Percentiles rank a stretch among this genome's conserved stretches.
Evolutionary conservation across 768 basidiomycete species (phyloP).

Genomic region (Cubamyces lactineus): DNA sequence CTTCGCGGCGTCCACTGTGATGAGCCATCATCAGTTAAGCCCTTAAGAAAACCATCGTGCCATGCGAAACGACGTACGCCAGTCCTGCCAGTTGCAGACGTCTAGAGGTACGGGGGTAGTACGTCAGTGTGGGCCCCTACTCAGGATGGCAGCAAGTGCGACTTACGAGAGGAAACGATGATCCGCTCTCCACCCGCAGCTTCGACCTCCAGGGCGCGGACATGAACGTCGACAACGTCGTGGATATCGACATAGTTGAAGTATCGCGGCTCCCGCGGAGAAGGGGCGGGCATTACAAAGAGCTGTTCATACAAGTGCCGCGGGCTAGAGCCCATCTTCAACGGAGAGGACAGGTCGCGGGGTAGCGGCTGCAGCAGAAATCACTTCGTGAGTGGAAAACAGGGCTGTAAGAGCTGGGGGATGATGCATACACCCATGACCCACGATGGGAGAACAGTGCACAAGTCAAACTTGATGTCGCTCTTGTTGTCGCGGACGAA

Average conservation of each 20-base stretch:
- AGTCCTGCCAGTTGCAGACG: constrained; percentile 24
- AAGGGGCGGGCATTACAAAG: background rate
- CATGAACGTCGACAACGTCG: constrained; percentile 36
- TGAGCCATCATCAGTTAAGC: background rate
- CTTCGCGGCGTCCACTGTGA: constrained; percentile 20
- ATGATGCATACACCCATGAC: constrained; percentile 10
- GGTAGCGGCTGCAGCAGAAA: background rate
- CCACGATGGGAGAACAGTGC: constrained; percentile 51
- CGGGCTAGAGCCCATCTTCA: background rate
- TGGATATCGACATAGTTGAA: constrained; percentile 39
- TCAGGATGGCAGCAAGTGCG: background rate
- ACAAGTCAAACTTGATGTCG: constrained; percentile 33
- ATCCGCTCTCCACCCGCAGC: constrained; percentile 44
- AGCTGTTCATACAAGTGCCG: background rate
- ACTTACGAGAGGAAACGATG: constrained; percentile 37
- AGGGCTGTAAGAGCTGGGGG: background rate
- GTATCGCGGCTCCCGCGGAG: background rate
- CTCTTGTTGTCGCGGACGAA: constrained; percentile 43
- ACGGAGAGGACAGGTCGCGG: background rate
- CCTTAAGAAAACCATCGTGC: too few species aligned
- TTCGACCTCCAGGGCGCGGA: constrained; percentile 33
- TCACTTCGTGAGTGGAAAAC: background rate
- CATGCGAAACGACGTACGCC: constrained; percentile 10
- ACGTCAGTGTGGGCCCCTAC: background rate
- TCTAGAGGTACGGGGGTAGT: background rate